Evolutionary conservation across 768 basidiomycete genomes (phyloP).

Genomic region (Mycena vulgaris): DNA sequence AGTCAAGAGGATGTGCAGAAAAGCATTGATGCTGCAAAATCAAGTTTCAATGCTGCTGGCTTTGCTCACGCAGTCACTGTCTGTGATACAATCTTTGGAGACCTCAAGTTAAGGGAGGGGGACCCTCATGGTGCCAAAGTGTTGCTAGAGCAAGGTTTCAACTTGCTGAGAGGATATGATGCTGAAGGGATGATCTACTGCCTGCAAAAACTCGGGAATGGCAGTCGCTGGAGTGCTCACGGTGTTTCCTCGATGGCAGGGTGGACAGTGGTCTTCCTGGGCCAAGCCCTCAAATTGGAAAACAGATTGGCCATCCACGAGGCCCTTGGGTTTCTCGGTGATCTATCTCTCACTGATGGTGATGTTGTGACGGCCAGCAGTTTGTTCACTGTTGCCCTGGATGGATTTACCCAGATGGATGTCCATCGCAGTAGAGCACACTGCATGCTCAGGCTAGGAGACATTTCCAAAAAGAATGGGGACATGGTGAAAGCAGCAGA

Average conservation of each 20-base stretch:
- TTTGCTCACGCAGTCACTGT: neutral
- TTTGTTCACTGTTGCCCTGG: neutral
- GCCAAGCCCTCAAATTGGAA: neutral
- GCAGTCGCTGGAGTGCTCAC: neutral
- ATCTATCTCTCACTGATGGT: neutral
- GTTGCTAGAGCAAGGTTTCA: neutral
- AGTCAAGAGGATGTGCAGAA: neutral
- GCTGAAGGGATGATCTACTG: neutral
- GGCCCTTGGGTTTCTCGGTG: neutral
- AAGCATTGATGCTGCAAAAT: neutral
- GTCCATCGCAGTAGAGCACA: neutral
- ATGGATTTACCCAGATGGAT: neutral
- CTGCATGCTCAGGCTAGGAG: neutral
- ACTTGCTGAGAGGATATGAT: neutral
- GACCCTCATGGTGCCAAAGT: neutral
- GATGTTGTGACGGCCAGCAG: neutral
- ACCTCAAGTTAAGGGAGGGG: conserved; percentile 1
- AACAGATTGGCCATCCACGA: neutral
- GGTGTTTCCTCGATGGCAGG: neutral
- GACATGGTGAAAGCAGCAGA: too few species aligned
- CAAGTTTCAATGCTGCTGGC: neutral
- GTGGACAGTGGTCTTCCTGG: neutral
- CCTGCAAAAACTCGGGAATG: neutral
- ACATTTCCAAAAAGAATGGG: too few species aligned
- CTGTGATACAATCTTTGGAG: neutral